Evolutionary conservation across 2,329 filamentous ascomycete species (phyloP).

Genomic region (Zymoseptoria pseudotritici): DNA sequence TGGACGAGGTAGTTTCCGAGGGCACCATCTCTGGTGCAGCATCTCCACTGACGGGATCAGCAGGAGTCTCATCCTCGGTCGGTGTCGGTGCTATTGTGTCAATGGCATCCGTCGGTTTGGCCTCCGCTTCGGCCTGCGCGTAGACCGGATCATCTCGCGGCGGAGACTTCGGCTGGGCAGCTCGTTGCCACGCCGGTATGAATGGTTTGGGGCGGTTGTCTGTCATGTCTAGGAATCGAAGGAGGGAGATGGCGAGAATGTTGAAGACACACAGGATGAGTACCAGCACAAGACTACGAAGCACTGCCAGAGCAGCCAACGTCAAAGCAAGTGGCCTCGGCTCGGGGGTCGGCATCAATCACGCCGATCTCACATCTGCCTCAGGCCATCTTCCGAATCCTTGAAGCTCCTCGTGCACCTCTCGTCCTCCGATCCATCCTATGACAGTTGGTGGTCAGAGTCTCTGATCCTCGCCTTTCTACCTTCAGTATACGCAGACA

Average conservation of each 20-base stretch:
- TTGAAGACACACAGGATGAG: background rate
- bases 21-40: conserved; percentile 1
- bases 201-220: conserved; percentile 20
- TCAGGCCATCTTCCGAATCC: too few relatives aligned
- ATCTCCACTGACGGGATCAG: background rate
- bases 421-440: too few relatives aligned
- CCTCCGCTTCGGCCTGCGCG: conserved; percentile 10
- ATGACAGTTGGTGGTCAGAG: too few relatives aligned
- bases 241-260: background rate
- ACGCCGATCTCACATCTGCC: too few relatives aligned
- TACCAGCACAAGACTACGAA: too few relatives aligned
- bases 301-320: too few relatives aligned
- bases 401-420: too few relatives aligned
- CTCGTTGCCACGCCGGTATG: conserved; percentile 31
- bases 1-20: background rate
- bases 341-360: too few relatives aligned
- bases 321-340: too few relatives aligned
- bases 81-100: background rate
- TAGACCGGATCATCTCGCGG: conserved; percentile 15
- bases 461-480: background rate
- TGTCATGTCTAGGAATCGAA: conserved; percentile 17
- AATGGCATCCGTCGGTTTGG: conserved; percentile 1
- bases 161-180: conserved; percentile 9
- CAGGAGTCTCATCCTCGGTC: background rate
- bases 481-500: background rate